phyloP scores from a whole-genome alignment of 352 stramenopile genomes.

The Pseudoperonospora humuli region DNA sequence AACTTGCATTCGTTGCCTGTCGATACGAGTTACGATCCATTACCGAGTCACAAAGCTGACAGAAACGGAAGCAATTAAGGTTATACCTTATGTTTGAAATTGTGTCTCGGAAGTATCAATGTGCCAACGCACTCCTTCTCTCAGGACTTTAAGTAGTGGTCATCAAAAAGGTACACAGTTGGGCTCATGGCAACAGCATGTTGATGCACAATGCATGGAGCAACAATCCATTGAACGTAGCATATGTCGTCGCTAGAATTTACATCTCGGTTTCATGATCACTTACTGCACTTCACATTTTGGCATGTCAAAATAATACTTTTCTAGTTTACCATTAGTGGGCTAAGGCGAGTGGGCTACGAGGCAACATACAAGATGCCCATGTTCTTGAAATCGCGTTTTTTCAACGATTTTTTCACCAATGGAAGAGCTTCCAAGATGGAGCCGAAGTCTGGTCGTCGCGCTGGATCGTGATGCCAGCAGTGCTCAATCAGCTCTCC shows the following conservation, averaged over 20 bases:
- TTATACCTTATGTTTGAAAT: too few species aligned
- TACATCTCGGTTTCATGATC: too few species aligned
- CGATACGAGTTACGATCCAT: not conserved
- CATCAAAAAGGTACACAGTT: too few species aligned
- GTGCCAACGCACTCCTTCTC: too few species aligned
- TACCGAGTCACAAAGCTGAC: conserved; percentile 6
- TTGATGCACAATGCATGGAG: too few species aligned
- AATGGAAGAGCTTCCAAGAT: conserved; percentile 73
- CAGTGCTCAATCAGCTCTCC: conserved; percentile 75
- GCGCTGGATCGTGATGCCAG: conserved; percentile 74
- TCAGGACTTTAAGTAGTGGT: too few species aligned
- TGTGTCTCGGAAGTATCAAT: too few species aligned
- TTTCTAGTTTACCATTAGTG: conserved; percentile 30
- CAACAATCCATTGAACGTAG: too few species aligned
- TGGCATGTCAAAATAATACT: conserved; percentile 23
- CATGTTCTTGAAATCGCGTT: conserved; percentile 83
- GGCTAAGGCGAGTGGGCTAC: conserved; percentile 18
- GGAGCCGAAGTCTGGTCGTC: conserved; percentile 62
- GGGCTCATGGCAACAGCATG: too few species aligned
- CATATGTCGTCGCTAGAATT: not conserved
- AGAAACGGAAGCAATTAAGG: conserved; percentile 7
- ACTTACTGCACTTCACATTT: too few species aligned
- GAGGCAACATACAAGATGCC: conserved; percentile 40
- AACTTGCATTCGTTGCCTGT: conserved; percentile 9
- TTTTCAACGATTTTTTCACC: conserved; percentile 77